Percentiles rank a stretch among this genome's conserved stretches.
Conservation (phyloP, 164 flowering plant genomes). For the Nymphaea colorata region DNA sequence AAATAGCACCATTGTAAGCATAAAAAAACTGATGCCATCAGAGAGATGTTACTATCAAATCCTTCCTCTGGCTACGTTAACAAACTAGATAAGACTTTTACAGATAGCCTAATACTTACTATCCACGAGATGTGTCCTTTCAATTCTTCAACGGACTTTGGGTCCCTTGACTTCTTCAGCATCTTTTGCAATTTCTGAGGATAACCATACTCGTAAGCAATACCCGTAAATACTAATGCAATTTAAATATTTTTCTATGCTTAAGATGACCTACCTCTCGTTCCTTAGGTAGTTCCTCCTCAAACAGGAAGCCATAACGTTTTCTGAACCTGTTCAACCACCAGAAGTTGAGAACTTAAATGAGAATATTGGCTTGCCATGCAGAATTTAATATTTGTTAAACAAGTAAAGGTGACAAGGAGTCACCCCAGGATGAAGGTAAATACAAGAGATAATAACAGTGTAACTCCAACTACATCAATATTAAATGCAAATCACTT, state of each 20-base stretch:
- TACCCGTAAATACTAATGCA: not conserved
- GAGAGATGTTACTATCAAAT: too few relatives aligned
- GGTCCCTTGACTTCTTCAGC: constrained; percentile 46
- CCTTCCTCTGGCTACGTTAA: too few relatives aligned
- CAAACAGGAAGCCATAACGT: constrained; percentile 60
- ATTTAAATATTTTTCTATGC: not conserved
- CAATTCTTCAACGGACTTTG: constrained; percentile 29
- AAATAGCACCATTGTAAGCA: too few relatives aligned
- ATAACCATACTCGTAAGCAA: constrained; percentile 6
- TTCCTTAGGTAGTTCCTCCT: constrained; percentile 59
- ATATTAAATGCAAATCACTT: too few relatives aligned
- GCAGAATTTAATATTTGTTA: too few relatives aligned
- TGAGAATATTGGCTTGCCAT: not conserved
- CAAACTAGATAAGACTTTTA: too few relatives aligned
- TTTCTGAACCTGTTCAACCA: constrained; percentile 56
- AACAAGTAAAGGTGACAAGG: too few relatives aligned
- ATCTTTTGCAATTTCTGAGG: constrained; percentile 48
- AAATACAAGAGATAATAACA: too few relatives aligned
- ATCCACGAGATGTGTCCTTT: constrained; percentile 51
- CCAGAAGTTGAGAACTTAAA: not conserved
- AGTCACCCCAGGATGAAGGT: too few relatives aligned
- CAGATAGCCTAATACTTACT: constrained; percentile 30
- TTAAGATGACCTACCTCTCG: constrained; percentile 35
- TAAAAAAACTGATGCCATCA: too few relatives aligned
- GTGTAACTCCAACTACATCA: too few relatives aligned